Evolutionary conservation across 148 eudicot species (phyloP), one percentile per base, ranked within the genome.

Genomic region (Cornus florida): DNA sequence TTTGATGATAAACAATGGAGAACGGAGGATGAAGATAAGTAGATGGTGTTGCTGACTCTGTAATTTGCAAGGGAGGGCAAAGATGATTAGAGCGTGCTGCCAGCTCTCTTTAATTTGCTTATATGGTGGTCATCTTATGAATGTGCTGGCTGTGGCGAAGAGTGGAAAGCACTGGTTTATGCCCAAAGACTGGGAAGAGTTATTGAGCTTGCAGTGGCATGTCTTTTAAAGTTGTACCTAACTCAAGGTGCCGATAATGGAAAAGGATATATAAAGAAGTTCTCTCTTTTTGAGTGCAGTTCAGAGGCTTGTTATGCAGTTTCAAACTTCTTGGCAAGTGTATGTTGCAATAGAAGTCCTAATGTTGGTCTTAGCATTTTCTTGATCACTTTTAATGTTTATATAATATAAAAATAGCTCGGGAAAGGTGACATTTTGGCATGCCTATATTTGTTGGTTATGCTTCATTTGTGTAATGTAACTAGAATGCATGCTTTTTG

Each of bases 1-100:
- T 91, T 88, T 72, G 92, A 92, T 72, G 91, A 91, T 72, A 78
- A 88, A 66, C 82, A 86, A 35, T 71, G 84, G 77, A 78, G 80
- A 80, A 87, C 81, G 4, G 94, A 89, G 31, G 86, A 85, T 12
- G 92, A 92, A 41, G 89, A 84, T 57, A 90, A 92, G 12, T 53
- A 53, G 59, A 4, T 4, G 59, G 19, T 53, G 59, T 2, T 53
- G 59, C 17, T 53, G 59, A 53, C 59, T 53, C 19, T 14, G 12
- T 16, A 12, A 53, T 11, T 11, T 53, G 59, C 59, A 80, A 86
- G 82, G 6, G 93, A 89, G 23, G 86, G 85, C 10, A 92, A 92
- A 48, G 89, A 84, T 57, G 91, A 92, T 53, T 13, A 12, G 17
- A 13, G 48, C 3, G 4, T 53, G 59, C 17, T 53, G 59, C 17